phyloP scores from a whole-genome alignment of 148 eudicot genomes.

The Chenopodium formosanum region DNA sequence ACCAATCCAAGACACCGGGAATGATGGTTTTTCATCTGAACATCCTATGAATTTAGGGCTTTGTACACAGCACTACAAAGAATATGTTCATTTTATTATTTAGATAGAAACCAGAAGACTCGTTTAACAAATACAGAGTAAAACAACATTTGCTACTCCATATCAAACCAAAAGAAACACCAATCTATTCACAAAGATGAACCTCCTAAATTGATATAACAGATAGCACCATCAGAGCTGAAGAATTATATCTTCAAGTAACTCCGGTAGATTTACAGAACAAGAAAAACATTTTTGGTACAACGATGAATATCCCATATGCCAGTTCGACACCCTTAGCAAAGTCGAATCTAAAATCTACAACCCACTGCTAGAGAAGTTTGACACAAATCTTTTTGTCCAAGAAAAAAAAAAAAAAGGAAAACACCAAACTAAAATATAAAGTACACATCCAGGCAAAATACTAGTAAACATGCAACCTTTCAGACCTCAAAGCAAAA shows the following conservation, averaged over 20 bases:
- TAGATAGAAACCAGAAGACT: no score
- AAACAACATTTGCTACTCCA: not conserved
- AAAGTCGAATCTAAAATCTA: conserved; percentile 3
- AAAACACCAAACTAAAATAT: conserved; percentile 7
- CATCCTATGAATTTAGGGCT: not conserved
- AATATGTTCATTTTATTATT: no score
- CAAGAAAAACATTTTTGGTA: conserved; percentile 4
- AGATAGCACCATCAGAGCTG: not conserved
- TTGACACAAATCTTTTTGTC: conserved; percentile 13
- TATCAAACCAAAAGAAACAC: not conserved
- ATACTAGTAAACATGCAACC: conserved; percentile 13
- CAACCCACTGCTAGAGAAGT: conserved; percentile 22
- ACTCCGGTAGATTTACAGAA: conserved; percentile 19
- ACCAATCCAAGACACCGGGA: not conserved
- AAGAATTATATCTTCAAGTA: conserved; percentile 2
- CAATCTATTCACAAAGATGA: not conserved
- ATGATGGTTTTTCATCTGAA: not conserved
- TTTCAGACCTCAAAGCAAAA: conserved; percentile 9
- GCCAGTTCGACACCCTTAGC: conserved; percentile 8
- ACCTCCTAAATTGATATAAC: not conserved
- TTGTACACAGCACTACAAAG: no score
- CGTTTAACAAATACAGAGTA: no score
- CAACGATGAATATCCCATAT: conserved; percentile 8
- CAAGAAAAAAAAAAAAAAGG: not conserved
- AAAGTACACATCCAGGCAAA: conserved; percentile 8